phyloP scores from a whole-genome alignment of 139 green algal species.

The Raphidocelis subcapitata region DNA sequence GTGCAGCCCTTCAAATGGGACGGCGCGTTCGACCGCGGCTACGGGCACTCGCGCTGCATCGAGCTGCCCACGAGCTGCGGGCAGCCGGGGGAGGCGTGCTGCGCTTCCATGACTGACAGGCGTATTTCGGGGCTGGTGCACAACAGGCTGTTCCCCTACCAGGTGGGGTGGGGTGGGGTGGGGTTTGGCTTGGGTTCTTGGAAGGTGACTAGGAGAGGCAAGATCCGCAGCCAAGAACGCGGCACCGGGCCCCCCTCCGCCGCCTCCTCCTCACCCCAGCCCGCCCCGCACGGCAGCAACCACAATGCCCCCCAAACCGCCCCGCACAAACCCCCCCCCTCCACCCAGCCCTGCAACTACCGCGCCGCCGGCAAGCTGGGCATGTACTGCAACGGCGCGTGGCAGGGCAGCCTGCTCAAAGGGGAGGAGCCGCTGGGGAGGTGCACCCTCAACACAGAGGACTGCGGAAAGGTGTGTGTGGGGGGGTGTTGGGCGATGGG shows the following conservation, averaged over 20 bases:
- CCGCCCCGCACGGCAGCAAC: too few relatives aligned
- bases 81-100: constrained; percentile 20
- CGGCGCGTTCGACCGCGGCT: constrained; percentile 21
- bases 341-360: constrained; percentile 33
- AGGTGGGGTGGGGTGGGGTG: too few relatives aligned
- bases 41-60: constrained; percentile 12
- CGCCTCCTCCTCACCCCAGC: too few relatives aligned
- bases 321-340: too few relatives aligned
- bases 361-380: constrained; percentile 3
- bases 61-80: constrained; percentile 12
- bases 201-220: too few relatives aligned
- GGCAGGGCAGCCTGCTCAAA: constrained; percentile 4
- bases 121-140: constrained; percentile 19
- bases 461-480: constrained; percentile 17
- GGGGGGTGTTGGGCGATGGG: too few relatives aligned
- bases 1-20: constrained; percentile 1
- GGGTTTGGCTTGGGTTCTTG: too few relatives aligned
- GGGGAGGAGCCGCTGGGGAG: not conserved
- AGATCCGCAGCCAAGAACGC: too few relatives aligned
- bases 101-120: constrained; percentile 17
- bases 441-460: constrained; percentile 12
- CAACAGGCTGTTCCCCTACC: constrained; percentile 21
- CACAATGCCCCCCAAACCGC: too few relatives aligned
- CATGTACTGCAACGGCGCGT: constrained; percentile 23
- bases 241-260: too few relatives aligned